Evolutionary conservation across 495 filamentous ascomycete species (phyloP).

Genomic region (Annulohypoxylon nitens): DNA sequence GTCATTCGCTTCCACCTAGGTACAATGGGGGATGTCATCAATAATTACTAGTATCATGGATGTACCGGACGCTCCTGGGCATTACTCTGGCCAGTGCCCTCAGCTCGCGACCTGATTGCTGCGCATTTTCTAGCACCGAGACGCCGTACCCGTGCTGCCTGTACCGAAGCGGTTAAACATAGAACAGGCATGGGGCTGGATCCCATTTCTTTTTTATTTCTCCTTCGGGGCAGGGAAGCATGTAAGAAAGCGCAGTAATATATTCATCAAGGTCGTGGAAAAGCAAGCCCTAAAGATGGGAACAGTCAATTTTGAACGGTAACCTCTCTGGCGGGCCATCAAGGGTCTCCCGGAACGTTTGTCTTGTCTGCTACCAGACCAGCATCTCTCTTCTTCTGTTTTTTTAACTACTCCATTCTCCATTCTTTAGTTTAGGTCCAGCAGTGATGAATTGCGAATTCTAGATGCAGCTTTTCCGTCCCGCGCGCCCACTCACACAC

Average conservation of each 20-base stretch:
- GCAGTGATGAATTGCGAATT: constrained; percentile 39
- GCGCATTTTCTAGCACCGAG: constrained; percentile 44
- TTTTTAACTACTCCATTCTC: constrained; percentile 3
- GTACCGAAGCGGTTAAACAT: constrained; percentile 46
- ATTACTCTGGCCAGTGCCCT: constrained; percentile 4
- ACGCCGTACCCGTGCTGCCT: constrained; percentile 39
- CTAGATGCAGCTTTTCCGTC: constrained; percentile 38
- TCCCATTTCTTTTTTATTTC: constrained; percentile 32
- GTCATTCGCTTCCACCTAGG: constrained; percentile 42
- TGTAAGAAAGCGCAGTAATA: background rate
- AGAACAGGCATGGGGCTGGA: constrained; percentile 42
- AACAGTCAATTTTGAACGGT: constrained; percentile 2
- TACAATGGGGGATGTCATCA: constrained; percentile 26
- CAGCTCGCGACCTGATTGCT: constrained; percentile 35
- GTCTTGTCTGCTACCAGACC: constrained; percentile 13
- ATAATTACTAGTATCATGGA: constrained; percentile 15
- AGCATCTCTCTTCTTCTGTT: constrained; percentile 3
- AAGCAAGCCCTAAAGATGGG: constrained; percentile 3
- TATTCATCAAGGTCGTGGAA: constrained; percentile 1
- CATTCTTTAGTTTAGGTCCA: constrained; percentile 24
- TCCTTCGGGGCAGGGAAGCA: constrained; percentile 10
- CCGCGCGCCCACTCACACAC: constrained; percentile 44
- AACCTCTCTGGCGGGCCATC: constrained; percentile 32
- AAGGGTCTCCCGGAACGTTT: constrained; percentile 29
- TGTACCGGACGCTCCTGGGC: background rate